Evolutionary conservation across 331 rosid genomes (phyloP), one percentile per base, ranked within the genome.

Genomic region (Pyrus hybrid): DNA sequence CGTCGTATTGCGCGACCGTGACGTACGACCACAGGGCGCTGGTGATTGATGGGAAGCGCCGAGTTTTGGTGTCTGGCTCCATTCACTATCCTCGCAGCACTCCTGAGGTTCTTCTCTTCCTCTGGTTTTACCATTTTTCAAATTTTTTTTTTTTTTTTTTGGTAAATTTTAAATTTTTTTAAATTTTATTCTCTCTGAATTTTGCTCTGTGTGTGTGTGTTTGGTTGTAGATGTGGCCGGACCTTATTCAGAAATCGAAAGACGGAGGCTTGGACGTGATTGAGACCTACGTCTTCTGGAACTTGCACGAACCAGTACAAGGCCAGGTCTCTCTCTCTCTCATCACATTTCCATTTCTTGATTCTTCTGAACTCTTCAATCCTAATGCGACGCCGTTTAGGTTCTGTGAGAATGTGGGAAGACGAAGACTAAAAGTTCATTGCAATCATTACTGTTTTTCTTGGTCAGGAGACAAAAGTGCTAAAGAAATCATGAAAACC

Each of bases 11-110:
- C 3, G 74, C 85, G 68, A 90, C 85, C 68, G 97, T 94, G 65
- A 86, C 86, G 6, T 94, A 94, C 76, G 99, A 94, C 51, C 93
- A 88, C 71, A 77, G 99, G 79, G 97, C 99, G 14, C 74, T 94
- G 88, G 79, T 90, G 75, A 84, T 94, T 67, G 92, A 90, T 47
- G 99, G 99, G 43, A 86, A 90, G 71, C 92, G 97, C 25, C 82
- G 90, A 63, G 83, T 92, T 23, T 85, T 94, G 71, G 73, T 92
- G 41, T 92, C 97, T 37, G 99, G 97, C 80, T 90, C 99, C 45
- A 90, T 94, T 86, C 97, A 92, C 83, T 94, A 94, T 41, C 99
- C 99, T 75, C 93, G 99, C 17, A 94, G 97, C 84, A 88, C 97
- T 71, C 97, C 99, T 0, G 85, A 92, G 86, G 99, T 93, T 13